Evolutionary conservation across 495 filamentous ascomycete genomes (phyloP), one percentile per base, ranked within the genome.

Genomic region (Trichoderma erinaceum): DNA sequence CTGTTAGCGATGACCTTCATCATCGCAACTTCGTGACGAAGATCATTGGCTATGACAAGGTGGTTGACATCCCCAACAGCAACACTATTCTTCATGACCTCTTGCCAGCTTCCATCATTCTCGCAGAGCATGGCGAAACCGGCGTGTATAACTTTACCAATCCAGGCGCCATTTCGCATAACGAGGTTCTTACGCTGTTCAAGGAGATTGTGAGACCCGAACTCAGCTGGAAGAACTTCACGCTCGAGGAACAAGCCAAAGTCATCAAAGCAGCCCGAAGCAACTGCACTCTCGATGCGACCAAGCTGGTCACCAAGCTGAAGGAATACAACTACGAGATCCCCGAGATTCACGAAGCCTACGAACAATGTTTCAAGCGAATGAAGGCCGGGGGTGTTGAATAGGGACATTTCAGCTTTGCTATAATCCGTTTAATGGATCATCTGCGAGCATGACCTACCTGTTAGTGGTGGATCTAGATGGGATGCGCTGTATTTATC

Each of bases 111-210:
- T 82, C 85, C 16, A 78, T 88, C 69, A 73, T 87, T 65, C 74
- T 89, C 66, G 84, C 87, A 35, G 84, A 88, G 73, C 80, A 87
- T 73, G 78, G 77, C 27, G 87, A 88, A 63, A 81, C 79, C 44
- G 87, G 87, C n/a, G 78, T 88, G 71, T 87, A 87, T 76, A 88
- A 89, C 78, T 84, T 88, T 77, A 89, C 87, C 61, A 89, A 89
- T 75, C 87, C 87, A 13, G 87, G 87, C 27, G 85, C 85, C 66
- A 88, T 89, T 70, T 86, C 84, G 41, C 87, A 89, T 75, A 89
- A 89, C 74, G 87, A 89, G 76, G 86, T 88, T 35, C 77, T 89
- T 44, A 68, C 78, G 8, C 77, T 89, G 29, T 89, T 88, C 79
- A 83, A 83, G 67, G 81, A 88, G 65, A 83, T 87, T 70, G 82